Evolutionary conservation across 2,329 filamentous ascomycete genomes (phyloP), one percentile per base, ranked within the genome.

Genomic region (Botrytis medusae): DNA sequence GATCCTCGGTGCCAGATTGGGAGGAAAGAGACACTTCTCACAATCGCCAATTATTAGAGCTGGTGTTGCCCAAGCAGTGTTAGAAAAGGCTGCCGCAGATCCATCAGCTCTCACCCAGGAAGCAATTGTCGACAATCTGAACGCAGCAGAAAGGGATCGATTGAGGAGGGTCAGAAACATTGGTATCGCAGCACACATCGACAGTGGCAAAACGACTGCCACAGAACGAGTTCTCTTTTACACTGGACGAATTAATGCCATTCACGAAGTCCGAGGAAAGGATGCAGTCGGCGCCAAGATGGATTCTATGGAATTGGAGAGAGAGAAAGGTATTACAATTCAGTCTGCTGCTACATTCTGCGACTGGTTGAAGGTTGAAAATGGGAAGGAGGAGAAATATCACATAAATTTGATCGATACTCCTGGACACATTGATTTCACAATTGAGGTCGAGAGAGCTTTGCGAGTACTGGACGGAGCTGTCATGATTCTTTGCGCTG

Each of bases 361-460:
- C 83, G 95, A 99, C 84, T 99, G 96, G 96, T 85, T 92, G 77
- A 98, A 97, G 86, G 91, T 89, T 83, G 91, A 93, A 79, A 85
- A 95, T 76, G 93, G 92, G 77, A 89, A 93, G 81, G 94, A 98
- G 70, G 91, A 97, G 83, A 94, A 91, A 79, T 99, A 97, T 84
- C 95, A 99, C 83, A 91, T 99, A 86, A 99, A 99, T 84, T 86
- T 99, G 87, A 99, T 99, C 81, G 96, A 99, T 83, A 99, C 96
- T 0, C 96, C 96, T 5, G 96, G 96, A 61, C 96, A 99, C 84
- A 98, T 99, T 81, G 96, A 99, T 83, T 99, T 99, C 82, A 99
- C 96, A 22, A 98, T 99, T 77, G 96, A 99, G 84, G 96, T 99
- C 64, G 96, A 99, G 86, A 89, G 96, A 82, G 96, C 96, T 73